These are phyloP conservation scores for Hericium erinaceus DNA, from an alignment of 768 basidiomycete species.

Conservation along the genomic window DNA sequence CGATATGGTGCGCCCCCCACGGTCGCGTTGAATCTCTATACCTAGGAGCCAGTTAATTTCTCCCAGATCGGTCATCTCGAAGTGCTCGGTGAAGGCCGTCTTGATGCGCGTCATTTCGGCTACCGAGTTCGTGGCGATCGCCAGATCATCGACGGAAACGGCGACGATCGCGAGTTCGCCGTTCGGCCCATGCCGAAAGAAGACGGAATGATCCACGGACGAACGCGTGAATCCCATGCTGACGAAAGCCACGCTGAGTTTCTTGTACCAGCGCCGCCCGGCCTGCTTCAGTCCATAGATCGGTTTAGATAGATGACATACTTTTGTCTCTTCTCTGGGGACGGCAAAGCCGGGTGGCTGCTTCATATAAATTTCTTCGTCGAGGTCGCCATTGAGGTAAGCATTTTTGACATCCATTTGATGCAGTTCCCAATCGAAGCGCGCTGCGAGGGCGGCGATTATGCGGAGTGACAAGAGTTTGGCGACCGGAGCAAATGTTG, in stretches of 20 bases:
- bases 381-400: slow-evolving; percentile 30
- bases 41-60: slow-evolving; percentile 2
- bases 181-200: neutral
- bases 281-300: slow-evolving; percentile 31
- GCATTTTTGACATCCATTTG: slow-evolving; percentile 34
- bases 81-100: neutral
- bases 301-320: slow-evolving; percentile 20
- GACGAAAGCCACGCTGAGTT: neutral
- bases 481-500: slow-evolving; percentile 18
- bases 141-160: too few relatives aligned
- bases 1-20: slow-evolving; percentile 12
- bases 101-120: neutral
- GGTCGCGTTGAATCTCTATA: slow-evolving; percentile 2
- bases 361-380: slow-evolving; percentile 33
- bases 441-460: slow-evolving; percentile 27
- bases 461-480: slow-evolving; percentile 7
- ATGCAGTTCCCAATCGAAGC: slow-evolving; percentile 25
- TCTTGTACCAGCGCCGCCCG: slow-evolving; percentile 24
- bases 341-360: slow-evolving; percentile 23
- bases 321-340: slow-evolving; percentile 1
- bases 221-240: neutral
- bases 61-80: neutral
- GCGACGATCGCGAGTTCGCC: too few relatives aligned
- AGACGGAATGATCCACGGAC: neutral
- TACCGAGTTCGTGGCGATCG: too few relatives aligned